Base-by-base conservation (phyloP, 2,329 filamentous ascomycete species). In the Cladosporium sp. region DNA sequence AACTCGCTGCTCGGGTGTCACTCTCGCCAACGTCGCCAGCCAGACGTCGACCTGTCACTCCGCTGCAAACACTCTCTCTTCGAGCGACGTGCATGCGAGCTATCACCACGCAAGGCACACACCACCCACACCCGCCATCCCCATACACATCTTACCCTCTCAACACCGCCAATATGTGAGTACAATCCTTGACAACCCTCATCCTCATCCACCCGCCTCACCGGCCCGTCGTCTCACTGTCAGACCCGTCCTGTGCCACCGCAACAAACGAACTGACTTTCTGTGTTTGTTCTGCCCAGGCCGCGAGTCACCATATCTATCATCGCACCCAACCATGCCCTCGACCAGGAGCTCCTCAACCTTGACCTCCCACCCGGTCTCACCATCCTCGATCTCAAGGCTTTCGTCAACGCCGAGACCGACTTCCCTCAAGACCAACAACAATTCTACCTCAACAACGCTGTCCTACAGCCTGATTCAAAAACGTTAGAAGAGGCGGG, bases 401-500 rank as follows among this genome's bases (percentile, higher is more conserved):
- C 89, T 75, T 91, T 92, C 75, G 90, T 99, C 76, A 88, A 95
- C 76, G 91, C 88, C 78, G 94, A 98, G 79, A 90, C 90, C 58
- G 83, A 83, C 72, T 89, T 96, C 71, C 87, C 91, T 30, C 85
- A 88, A 21, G 82, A 84, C 53, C 84, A 89, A 56, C 93, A 97
- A 78, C 89, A 92, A 75, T 89, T 98, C 75, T 96, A 95, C 80
- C 91, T 94, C 81, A 96, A 97, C 77, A 95, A 94, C 70, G 86
- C 88, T 70, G 86, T 93, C 49, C 87, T 99, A 64, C 85, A 83
- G 70, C 89, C 93, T 78, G 89, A 93, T 73, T 79, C 85, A 66
- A 90, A 93, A 77, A 97, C 93, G 3, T 86, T 99, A 75, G 87
- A 93, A 70, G 85, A 94, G 73, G 85, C 93, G 34, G 86, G 90